phyloP scores from a whole-genome alignment of 345 rosid genomes.

The Lumnitzera racemosa region DNA sequence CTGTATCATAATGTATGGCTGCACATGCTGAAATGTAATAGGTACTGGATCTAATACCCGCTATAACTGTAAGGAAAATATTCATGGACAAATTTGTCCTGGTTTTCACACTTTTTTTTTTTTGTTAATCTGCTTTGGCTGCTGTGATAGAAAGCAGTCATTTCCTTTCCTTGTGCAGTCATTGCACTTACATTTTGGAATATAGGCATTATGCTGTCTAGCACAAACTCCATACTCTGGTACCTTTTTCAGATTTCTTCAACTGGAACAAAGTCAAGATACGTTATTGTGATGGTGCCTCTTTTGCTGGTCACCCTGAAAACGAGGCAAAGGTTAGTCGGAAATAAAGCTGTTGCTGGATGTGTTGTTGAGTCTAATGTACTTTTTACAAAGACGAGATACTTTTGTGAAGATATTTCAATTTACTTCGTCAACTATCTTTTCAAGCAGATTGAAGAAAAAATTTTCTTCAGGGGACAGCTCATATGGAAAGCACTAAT shows the following conservation, averaged over 20 bases:
- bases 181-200: too few species aligned
- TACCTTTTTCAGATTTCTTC: slow-evolving; percentile 47
- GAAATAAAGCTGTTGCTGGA: not conserved
- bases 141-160: too few species aligned
- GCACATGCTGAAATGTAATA: too few species aligned
- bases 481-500: slow-evolving; percentile 85
- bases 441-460: slow-evolving; percentile 33
- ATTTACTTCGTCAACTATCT: not conserved
- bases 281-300: slow-evolving; percentile 93
- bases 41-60: too few species aligned
- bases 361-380: not conserved
- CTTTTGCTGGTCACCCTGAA: slow-evolving; percentile 76
- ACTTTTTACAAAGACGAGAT: not conserved
- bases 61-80: too few species aligned
- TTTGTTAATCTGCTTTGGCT: too few species aligned
- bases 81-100: too few species aligned
- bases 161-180: too few species aligned
- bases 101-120: too few species aligned
- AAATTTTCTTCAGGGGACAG: slow-evolving; percentile 79
- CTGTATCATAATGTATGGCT: too few species aligned
- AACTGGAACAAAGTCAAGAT: slow-evolving; percentile 79
- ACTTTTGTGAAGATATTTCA: not conserved
- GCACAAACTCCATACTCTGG: too few species aligned
- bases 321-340: slow-evolving; percentile 58
- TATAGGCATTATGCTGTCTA: too few species aligned